phyloP scores from a whole-genome alignment of 1,284 basidiomycete species.

The Trametes pubescens region DNA sequence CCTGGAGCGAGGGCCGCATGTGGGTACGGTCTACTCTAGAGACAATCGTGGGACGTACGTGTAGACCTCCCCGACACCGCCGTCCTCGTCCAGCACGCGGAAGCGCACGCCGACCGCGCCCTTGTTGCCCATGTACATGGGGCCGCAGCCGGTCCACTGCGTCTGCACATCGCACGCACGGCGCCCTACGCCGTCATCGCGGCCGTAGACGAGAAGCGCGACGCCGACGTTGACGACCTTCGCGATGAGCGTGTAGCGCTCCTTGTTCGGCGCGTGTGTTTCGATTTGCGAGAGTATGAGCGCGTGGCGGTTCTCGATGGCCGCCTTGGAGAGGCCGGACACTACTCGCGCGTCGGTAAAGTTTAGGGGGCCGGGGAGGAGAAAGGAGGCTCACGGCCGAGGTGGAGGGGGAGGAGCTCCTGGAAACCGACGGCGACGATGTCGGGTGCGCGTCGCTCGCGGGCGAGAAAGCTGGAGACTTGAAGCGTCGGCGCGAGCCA shows the following conservation, averaged over 20 bases:
- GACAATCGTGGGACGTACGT: conserved; percentile 65
- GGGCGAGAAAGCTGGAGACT: conserved; percentile 74
- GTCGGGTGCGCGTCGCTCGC: conserved; percentile 70
- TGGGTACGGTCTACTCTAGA: conserved; percentile 4
- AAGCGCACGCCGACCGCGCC: conserved; percentile 92
- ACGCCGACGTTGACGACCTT: conserved; percentile 83
- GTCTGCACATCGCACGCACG: conserved; percentile 74
- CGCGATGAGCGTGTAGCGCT: conserved; percentile 75
- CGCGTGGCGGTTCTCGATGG: conserved; percentile 67
- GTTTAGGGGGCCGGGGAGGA: conserved; percentile 5
- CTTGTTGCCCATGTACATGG: conserved; percentile 92
- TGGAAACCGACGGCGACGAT: conserved; percentile 92
- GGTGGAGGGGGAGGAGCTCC: conserved; percentile 85
- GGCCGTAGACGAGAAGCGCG: conserved; percentile 82
- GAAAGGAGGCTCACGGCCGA: conserved; percentile 66
- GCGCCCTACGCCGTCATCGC: conserved; percentile 70
- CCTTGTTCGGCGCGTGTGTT: conserved; percentile 68
- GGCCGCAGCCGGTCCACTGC: conserved; percentile 80
- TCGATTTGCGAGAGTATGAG: conserved; percentile 79
- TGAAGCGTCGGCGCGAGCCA: conserved; percentile 83
- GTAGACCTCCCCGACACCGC: conserved; percentile 73
- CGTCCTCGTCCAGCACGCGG: conserved; percentile 66
- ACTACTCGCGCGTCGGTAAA: conserved; percentile 49
- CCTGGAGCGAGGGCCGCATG: conserved; percentile 51
- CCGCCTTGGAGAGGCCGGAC: conserved; percentile 65